A percentile compares a stretch with the other conserved stretches of the same genome.
Evolutionary conservation across 768 basidiomycete genomes (phyloP).

Genomic region (Lentinula sp.): DNA sequence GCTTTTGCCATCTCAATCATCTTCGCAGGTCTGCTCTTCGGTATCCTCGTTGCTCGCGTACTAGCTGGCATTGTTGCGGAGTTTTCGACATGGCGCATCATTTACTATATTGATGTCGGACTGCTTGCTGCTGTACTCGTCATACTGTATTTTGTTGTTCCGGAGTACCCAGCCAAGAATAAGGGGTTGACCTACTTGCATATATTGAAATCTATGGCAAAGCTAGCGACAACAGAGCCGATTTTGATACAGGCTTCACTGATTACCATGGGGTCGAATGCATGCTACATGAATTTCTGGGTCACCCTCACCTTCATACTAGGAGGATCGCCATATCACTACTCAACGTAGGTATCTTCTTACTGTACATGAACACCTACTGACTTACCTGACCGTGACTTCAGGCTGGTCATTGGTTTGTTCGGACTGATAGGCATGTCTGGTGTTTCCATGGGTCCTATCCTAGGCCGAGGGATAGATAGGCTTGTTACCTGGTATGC

Average conservation of each 20-base stretch:
- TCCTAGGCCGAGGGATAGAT: constrained; percentile 50
- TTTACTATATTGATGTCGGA: constrained; percentile 52
- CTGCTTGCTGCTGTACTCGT: constrained; percentile 38
- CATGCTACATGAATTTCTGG: constrained; percentile 32
- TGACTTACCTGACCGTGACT: constrained; percentile 28
- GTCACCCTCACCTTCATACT: constrained; percentile 58
- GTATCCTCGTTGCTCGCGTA: constrained; percentile 50
- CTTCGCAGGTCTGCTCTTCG: constrained; percentile 41
- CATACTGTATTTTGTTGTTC: constrained; percentile 42
- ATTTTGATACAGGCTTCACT: constrained; percentile 45
- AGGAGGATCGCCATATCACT: constrained; percentile 50
- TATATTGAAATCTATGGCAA: constrained; percentile 54
- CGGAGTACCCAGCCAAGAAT: constrained; percentile 56
- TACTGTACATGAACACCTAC: constrained; percentile 11
- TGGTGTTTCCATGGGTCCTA: constrained; percentile 45
- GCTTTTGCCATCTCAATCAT: constrained; percentile 55
- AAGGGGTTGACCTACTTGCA: constrained; percentile 40
- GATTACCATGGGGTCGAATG: constrained; percentile 38
- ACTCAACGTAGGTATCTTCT: constrained; percentile 33
- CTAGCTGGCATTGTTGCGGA: constrained; percentile 51
- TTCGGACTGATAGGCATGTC: constrained; percentile 51
- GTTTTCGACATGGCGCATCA: constrained; percentile 44
- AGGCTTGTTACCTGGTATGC: constrained; percentile 52
- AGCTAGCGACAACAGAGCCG: constrained; percentile 53
- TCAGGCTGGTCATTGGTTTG: constrained; percentile 47